Evolutionary conservation across 257 asterid species (phyloP).

Genomic region (Solanum pimpinellifolium): DNA sequence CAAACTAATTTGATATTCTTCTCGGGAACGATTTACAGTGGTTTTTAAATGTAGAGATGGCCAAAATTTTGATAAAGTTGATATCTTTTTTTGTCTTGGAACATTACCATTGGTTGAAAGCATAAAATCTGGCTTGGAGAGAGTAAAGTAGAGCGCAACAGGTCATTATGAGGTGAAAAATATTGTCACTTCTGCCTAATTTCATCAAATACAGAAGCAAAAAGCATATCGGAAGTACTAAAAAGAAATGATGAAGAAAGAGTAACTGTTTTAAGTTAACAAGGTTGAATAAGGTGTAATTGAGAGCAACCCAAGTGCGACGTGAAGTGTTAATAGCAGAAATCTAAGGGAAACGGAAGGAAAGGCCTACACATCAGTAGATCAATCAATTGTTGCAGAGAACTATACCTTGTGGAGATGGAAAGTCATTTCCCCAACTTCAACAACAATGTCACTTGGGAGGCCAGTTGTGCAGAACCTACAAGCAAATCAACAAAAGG

Average conservation of each 20-base stretch:
- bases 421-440: slow-evolving; percentile 96
- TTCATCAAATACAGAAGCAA: not conserved
- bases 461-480: slow-evolving; percentile 98
- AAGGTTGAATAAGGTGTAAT: not conserved
- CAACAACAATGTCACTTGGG: slow-evolving; percentile 86
- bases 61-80: not conserved
- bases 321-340: not conserved
- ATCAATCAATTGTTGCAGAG: not conserved
- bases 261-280: not conserved
- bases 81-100: not conserved
- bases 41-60: not conserved
- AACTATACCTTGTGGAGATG: slow-evolving; percentile 88
- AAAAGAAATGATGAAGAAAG: not conserved
- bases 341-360: not conserved
- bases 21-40: not conserved
- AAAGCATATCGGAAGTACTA: not conserved
- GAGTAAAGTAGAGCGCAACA: not conserved
- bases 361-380: not conserved
- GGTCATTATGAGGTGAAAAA: not conserved
- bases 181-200: not conserved
- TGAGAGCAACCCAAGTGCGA: not conserved
- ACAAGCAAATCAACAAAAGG: not conserved
- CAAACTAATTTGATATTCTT: not conserved
- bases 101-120: not conserved
- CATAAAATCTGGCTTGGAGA: not conserved